Base-by-base conservation (phyloP, 306 rosid genomes). In the Abrus precatorius region DNA sequence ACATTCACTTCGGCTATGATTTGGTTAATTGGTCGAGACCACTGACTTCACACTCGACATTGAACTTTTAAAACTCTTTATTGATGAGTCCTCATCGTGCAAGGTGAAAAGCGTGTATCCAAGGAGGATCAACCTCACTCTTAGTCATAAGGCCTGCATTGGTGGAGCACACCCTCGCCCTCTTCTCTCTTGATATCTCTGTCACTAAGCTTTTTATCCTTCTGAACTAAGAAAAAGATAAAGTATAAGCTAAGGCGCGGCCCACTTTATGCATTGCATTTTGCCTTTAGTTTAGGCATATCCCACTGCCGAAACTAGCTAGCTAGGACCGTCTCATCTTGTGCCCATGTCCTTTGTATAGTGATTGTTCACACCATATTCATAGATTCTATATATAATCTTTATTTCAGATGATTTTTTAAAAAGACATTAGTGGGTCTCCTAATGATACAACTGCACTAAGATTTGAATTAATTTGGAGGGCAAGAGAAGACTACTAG, bases 71-170 rank as follows among this genome's bases (percentile, higher is more conserved):
- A 74, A 80, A 84, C 52, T 76, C 79, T 69, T 61, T 20, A 70
- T 74, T 45, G 76, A 63, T 74, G 44, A 78, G 67, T 78, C 86
- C 49, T 83, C 61, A 71, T 89, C 88, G 68, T 81, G 67, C 64
- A 80, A 68, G 64, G 64, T 77, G 62, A 82, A 85, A 72, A 76
- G 60, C 1, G 9, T 72, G 89, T 74, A 70, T 66, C 75, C 79
- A 59, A 43, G 56, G 82, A 29, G 36, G 67, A 72, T 72, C 40
- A 38, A 8, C 12, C 82, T 78, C 76, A 78, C 36, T 57, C 57
- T 44, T 53, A 9, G 84, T 79, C 61, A 45, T 52, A 80, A 81
- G 84, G 78, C 74, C 77, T 79, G 84, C 76, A 36, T 74, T 83
- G 83, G 84, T 70, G 94, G 85, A 75, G 72, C 82, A 76, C 79